These are phyloP conservation scores for Cordyceps farinosa DNA, from an alignment of 2,329 filamentous ascomycete genomes.

Conservation along the genomic window DNA sequence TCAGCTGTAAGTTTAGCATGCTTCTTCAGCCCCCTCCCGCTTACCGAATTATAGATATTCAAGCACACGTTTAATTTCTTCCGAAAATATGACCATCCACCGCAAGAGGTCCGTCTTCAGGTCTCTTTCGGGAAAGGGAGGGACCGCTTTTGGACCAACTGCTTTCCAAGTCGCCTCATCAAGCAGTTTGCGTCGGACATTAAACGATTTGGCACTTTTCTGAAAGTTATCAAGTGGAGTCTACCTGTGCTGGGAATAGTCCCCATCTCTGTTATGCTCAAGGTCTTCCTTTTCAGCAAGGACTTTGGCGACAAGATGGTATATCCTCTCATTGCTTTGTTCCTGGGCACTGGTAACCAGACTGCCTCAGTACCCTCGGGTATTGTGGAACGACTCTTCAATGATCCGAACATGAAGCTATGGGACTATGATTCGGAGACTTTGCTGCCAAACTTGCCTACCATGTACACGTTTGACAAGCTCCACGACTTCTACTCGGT, in stretches of 20 bases:
- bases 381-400: constrained; percentile 59
- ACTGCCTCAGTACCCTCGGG: constrained; percentile 67
- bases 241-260: constrained; percentile 57
- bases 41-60: constrained; percentile 49
- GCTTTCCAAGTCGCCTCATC: constrained; percentile 58
- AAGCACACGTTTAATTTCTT: constrained; percentile 67
- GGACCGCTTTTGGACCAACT: constrained; percentile 62
- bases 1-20: constrained; percentile 28
- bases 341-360: constrained; percentile 72
- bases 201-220: constrained; percentile 51
- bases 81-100: constrained; percentile 50
- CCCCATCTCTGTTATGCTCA: constrained; percentile 62
- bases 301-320: constrained; percentile 71
- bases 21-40: neutral
- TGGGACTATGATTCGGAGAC: constrained; percentile 57
- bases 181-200: constrained; percentile 54
- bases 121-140: constrained; percentile 59
- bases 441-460: constrained; percentile 55
- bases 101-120: constrained; percentile 57
- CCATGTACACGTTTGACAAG: constrained; percentile 65
- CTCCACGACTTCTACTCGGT: constrained; percentile 58
- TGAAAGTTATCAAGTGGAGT: constrained; percentile 57
- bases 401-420: constrained; percentile 56
- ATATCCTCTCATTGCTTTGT: constrained; percentile 67
- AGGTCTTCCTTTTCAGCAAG: constrained; percentile 63